phyloP scores from a whole-genome alignment of 2,329 filamentous ascomycete genomes.

The Pseudocercospora musae region DNA sequence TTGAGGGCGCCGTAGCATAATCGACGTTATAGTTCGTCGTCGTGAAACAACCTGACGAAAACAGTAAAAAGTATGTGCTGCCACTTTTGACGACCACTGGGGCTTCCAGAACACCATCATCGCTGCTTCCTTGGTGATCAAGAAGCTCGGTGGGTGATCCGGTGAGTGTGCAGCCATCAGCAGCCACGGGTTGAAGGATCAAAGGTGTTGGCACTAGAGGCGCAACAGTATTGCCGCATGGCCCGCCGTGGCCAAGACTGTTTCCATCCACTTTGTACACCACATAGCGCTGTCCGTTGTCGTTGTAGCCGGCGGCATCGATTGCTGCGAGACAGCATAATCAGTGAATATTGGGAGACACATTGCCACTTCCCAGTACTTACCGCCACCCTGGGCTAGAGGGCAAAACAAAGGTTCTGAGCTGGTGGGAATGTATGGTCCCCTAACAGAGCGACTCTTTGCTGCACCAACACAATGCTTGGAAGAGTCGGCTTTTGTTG shows the following conservation, averaged over 20 bases:
- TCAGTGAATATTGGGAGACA: not conserved
- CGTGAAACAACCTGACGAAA: conserved; percentile 36
- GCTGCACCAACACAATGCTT: conserved; percentile 38
- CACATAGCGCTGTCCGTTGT: conserved; percentile 33
- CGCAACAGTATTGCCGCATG: conserved; percentile 35
- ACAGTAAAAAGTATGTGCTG: conserved; percentile 38
- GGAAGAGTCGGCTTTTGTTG: conserved; percentile 20
- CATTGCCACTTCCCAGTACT: not conserved
- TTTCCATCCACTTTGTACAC: conserved; percentile 39
- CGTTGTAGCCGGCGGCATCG: conserved; percentile 34
- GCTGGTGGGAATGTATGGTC: conserved; percentile 33
- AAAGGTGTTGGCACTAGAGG: conserved; percentile 34
- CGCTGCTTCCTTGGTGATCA: conserved; percentile 30
- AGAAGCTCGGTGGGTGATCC: conserved; percentile 29
- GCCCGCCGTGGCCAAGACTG: conserved; percentile 28
- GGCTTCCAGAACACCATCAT: conserved; percentile 35
- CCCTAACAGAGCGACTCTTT: conserved; percentile 25
- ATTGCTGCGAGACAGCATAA: conserved; percentile 26
- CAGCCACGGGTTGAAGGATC: conserved; percentile 31
- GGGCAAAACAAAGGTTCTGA: conserved; percentile 30
- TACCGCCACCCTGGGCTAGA: conserved; percentile 27
- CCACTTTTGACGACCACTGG: conserved; percentile 30
- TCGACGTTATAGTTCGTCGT: conserved; percentile 33
- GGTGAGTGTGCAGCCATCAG: conserved; percentile 32
- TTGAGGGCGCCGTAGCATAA: conserved; percentile 32